These are phyloP conservation scores for Hericium erinaceus DNA, from an alignment of 768 basidiomycete species.

Conservation along the genomic window DNA sequence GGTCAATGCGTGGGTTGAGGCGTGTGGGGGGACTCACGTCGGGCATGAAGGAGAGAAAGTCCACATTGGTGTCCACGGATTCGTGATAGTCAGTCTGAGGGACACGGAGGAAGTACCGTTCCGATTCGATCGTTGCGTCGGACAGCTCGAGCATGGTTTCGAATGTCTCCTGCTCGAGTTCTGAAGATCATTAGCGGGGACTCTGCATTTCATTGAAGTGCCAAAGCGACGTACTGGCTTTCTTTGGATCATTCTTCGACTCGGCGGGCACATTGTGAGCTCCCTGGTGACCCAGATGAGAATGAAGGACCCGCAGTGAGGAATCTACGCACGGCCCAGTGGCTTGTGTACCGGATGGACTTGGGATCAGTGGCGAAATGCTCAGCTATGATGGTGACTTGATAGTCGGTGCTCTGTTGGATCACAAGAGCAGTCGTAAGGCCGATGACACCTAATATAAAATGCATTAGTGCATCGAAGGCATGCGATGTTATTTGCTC, in stretches of 20 bases:
- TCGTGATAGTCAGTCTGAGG: conserved; percentile 53
- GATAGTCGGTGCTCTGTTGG: conserved; percentile 52
- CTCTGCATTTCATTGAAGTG: neutral
- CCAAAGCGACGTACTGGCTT: conserved; percentile 38
- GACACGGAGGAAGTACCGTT: conserved; percentile 56
- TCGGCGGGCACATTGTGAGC: conserved; percentile 65
- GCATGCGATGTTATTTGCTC: conserved; percentile 3
- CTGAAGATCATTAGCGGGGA: conserved; percentile 24
- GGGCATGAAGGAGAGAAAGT: conserved; percentile 25
- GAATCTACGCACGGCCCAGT: conserved; percentile 54
- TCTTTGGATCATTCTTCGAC: conserved; percentile 32
- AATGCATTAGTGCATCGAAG: neutral
- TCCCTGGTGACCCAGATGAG: conserved; percentile 35
- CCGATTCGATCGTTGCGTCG: conserved; percentile 40
- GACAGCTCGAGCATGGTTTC: conserved; percentile 69
- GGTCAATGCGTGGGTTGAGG: neutral
- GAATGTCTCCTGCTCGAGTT: conserved; percentile 65
- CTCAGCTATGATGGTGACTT: conserved; percentile 64
- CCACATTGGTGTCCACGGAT: conserved; percentile 28
- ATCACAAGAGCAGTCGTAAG: conserved; percentile 66
- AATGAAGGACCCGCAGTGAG: neutral
- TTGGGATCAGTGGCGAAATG: conserved; percentile 64
- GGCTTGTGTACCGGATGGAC: conserved; percentile 68
- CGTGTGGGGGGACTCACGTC: conserved; percentile 17
- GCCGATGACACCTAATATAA: conserved; percentile 60